Evolutionary conservation across 2,329 filamentous ascomycete species (phyloP), one percentile per base, ranked within the genome.

Genomic region (Colletotrichum sp.): DNA sequence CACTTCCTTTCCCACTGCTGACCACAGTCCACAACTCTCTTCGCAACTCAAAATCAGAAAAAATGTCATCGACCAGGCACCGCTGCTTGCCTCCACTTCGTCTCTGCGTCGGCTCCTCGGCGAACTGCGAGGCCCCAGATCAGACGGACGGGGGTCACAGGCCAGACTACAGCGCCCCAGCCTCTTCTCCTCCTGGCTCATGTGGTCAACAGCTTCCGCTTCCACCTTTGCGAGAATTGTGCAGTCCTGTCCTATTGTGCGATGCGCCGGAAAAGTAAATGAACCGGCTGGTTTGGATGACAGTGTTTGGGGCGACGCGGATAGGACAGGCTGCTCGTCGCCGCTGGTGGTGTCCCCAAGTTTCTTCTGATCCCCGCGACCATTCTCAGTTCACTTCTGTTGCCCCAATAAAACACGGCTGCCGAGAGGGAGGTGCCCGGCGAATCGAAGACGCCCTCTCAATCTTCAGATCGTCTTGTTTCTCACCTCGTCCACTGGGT

Each of bases 121-220:
- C 73, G 64, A 75, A 75, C 73, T 75, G 70, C 73, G 70, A 73
- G 73, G 34, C 61, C 70, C 64, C 48, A 68, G 69, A 73, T 68
- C 44, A 57, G 73, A 75, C 64, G 73, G 73, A 57, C 64, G 36
- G 55, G 30, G 32, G 39, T 44, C n/a, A 39, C 52, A 34, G 59
- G 25, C 57, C 61, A 61, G 27, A 59, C 39, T 61, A 4, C 48
- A 12, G 9, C 34, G 22, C 28, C 22, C 30, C 32, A n/a, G 25
- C 11, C 25, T 39, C 22, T 39, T 32, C 28, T 30, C 65, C 16
- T 59, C 22, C 57, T 59, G n/a, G 44, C 30, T 12, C 48, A 59
- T 52, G 44, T 52, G 44, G n/a, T 13, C n/a, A 13, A 52, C 44
- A 22, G 44, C 5, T 52, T 22, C 44, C 44, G 44, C 44, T 22